Conservation (phyloP, 1,139 yeast species). For the Scheffersomyces parashehatae region DNA sequence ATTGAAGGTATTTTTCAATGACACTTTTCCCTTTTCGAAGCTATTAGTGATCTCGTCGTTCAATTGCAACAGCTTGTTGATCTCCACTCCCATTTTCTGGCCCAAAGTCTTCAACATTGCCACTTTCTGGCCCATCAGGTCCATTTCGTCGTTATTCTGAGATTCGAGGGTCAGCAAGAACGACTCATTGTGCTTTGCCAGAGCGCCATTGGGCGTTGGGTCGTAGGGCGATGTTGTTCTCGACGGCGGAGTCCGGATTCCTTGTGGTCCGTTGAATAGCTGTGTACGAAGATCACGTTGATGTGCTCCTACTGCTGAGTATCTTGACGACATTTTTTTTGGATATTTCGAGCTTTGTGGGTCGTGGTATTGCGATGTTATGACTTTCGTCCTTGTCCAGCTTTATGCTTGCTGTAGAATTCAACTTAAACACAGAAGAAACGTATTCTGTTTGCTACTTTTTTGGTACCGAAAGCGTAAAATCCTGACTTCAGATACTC, state of each 20-base stretch:
- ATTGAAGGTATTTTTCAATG: slow-evolving; percentile 65
- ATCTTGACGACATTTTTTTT: slow-evolving; percentile 21
- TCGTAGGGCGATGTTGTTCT: slow-evolving; percentile 58
- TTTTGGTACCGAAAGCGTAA: too few species aligned
- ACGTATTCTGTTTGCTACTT: too few species aligned
- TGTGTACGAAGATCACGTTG: slow-evolving; percentile 51
- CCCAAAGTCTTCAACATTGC: slow-evolving; percentile 71
- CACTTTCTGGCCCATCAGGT: slow-evolving; percentile 69
- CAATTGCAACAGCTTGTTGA: slow-evolving; percentile 67
- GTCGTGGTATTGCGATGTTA: too few species aligned
- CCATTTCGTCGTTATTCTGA: slow-evolving; percentile 79
- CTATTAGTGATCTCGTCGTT: slow-evolving; percentile 55
- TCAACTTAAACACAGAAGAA: too few species aligned
- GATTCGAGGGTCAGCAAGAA: slow-evolving; percentile 73
- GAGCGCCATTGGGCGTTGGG: slow-evolving; percentile 20
- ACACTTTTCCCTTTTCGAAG: slow-evolving; percentile 44
- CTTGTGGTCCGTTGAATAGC: slow-evolving; percentile 35
- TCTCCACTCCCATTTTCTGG: slow-evolving; percentile 79
- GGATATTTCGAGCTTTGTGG: too few species aligned
- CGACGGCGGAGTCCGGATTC: slow-evolving; percentile 28
- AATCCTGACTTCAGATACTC: too few species aligned
- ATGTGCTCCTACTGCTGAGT: slow-evolving; percentile 39
- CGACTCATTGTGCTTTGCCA: slow-evolving; percentile 53
- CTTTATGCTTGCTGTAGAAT: too few species aligned
- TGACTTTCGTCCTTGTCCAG: too few species aligned